phyloP scores from a whole-genome alignment of 2,329 filamentous ascomycete genomes.

The Penicillium sp. region DNA sequence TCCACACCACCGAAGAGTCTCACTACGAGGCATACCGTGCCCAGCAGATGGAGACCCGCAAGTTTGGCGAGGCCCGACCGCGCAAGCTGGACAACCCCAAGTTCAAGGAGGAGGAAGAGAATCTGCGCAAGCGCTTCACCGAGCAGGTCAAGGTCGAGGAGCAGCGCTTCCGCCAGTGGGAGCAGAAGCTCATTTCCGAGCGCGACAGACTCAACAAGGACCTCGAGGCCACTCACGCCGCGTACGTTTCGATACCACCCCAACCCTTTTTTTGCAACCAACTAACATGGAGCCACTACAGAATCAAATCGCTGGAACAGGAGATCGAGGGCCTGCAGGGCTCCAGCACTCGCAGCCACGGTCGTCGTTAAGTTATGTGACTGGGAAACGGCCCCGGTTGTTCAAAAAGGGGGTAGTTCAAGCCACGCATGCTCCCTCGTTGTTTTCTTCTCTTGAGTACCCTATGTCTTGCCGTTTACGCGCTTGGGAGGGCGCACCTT shows the following conservation, averaged over 20 bases:
- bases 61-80: constrained; percentile 96
- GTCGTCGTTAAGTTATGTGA: constrained; percentile 71
- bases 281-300: constrained; percentile 35
- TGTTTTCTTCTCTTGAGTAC: constrained; percentile 42
- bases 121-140: constrained; percentile 96
- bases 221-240: constrained; percentile 94
- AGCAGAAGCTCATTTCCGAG: constrained; percentile 99
- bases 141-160: constrained; percentile 99
- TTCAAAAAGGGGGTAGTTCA: constrained; percentile 33
- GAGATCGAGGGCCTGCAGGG: constrained; percentile 95
- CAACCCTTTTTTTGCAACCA: not conserved
- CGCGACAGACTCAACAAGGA: constrained; percentile 99
- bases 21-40: constrained; percentile 99
- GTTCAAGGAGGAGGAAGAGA: constrained; percentile 99
- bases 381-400: constrained; percentile 25
- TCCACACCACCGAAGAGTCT: constrained; percentile 98
- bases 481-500: constrained; percentile 37
- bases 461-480: constrained; percentile 37
- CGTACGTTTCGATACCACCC: constrained; percentile 43
- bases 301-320: constrained; percentile 66
- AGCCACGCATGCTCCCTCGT: constrained; percentile 33
- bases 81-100: constrained; percentile 99
- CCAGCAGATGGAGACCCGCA: constrained; percentile 99
- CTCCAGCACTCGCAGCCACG: constrained; percentile 85
- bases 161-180: constrained; percentile 98